Percentiles rank a stretch among this genome's conserved stretches.
These are phyloP conservation scores for Achaetomiella virescens DNA, from an alignment of 495 filamentous ascomycete species.

Conservation along the genomic window DNA sequence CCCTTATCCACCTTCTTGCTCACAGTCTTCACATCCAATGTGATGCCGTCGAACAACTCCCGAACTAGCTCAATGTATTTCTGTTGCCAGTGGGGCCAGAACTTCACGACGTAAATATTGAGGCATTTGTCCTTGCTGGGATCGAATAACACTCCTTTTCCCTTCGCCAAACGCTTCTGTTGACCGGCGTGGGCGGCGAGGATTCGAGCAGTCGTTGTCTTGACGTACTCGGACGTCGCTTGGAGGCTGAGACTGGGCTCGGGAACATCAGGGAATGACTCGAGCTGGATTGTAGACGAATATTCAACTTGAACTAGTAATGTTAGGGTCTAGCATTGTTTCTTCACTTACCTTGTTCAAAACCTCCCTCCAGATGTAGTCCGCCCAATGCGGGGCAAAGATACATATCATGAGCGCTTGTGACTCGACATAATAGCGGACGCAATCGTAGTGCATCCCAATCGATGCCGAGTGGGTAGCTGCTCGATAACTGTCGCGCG, in stretches of 20 bases:
- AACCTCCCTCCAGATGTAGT: conserved; percentile 84
- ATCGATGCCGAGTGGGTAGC: conserved; percentile 54
- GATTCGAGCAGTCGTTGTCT: conserved; percentile 62
- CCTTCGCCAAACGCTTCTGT: conserved; percentile 73
- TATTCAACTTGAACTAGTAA: background rate
- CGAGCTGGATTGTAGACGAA: conserved; percentile 63
- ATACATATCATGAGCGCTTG: conserved; percentile 40
- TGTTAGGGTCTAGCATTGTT: background rate
- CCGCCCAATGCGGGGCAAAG: conserved; percentile 84
- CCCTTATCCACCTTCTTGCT: conserved; percentile 58
- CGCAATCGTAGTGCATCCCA: conserved; percentile 68
- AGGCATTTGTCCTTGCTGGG: conserved; percentile 76
- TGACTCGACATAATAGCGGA: conserved; percentile 67
- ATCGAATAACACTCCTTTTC: conserved; percentile 69
- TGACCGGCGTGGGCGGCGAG: conserved; percentile 68
- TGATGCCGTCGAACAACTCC: conserved; percentile 35
- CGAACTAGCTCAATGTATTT: conserved; percentile 73
- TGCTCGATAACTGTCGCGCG: conserved; percentile 83
- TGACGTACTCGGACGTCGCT: conserved; percentile 71
- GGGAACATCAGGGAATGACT: conserved; percentile 62
- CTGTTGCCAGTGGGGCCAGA: conserved; percentile 77
- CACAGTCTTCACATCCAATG: conserved; percentile 66
- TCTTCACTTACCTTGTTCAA: conserved; percentile 51
- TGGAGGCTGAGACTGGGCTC: conserved; percentile 51
- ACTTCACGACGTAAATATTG: conserved; percentile 66